A percentile compares a stretch with the other conserved stretches of the same genome.
phyloP scores from a whole-genome alignment of 331 rosid species.

The Ulmus americana region DNA sequence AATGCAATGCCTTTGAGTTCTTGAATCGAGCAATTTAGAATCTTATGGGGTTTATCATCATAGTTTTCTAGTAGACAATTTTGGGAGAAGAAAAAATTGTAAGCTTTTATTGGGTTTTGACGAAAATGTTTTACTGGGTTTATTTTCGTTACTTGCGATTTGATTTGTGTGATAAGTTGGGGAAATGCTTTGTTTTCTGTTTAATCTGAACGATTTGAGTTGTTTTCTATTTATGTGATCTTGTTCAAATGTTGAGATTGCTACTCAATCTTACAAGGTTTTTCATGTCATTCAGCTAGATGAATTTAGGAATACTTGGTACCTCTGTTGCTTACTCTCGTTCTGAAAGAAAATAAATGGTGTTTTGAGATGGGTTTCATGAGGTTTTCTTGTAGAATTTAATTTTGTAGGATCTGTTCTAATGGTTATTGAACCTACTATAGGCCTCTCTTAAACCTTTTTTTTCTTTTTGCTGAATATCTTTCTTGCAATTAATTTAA shows the following conservation, averaged over 20 bases:
- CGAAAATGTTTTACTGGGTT: conserved; percentile 3
- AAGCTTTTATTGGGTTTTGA: background rate
- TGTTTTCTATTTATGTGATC: background rate
- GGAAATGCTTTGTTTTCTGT: conserved; percentile 4
- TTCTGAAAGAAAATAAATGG: background rate
- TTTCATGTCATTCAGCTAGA: background rate
- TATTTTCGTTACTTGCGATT: background rate
- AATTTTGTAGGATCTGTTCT: background rate
- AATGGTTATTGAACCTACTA: background rate
- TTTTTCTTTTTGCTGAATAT: too few relatives aligned
- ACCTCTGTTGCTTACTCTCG: background rate
- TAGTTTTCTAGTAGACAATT: conserved; percentile 13
- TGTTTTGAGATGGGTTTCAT: background rate
- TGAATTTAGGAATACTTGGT: background rate
- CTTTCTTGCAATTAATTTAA: background rate
- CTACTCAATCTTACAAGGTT: too few relatives aligned
- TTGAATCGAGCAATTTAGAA: background rate
- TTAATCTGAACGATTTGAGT: conserved; percentile 3
- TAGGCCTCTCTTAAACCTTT: background rate
- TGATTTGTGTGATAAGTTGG: conserved; percentile 22
- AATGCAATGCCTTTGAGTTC: background rate
- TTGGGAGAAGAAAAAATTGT: background rate
- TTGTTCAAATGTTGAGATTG: too few relatives aligned
- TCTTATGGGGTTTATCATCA: conserved; percentile 17
- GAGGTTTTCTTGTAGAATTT: background rate